These are phyloP conservation scores for Hanseniaspora taiwanica DNA, from an alignment of 805 yeast species.

Conservation along the genomic window DNA sequence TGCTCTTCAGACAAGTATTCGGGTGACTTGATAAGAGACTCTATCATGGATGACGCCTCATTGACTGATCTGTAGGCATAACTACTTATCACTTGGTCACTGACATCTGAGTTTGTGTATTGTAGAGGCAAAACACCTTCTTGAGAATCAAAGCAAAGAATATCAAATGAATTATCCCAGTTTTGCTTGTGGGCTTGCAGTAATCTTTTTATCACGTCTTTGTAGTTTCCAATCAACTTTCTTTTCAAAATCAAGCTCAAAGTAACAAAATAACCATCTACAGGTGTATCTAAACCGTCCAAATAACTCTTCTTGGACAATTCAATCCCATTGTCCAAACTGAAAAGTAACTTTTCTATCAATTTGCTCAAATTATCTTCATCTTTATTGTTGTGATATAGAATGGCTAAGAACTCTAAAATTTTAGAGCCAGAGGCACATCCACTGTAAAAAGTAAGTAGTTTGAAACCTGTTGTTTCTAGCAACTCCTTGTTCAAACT, in stretches of 20 bases:
- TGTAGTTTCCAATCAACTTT: neutral
- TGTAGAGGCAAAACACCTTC: slow-evolving; percentile 47
- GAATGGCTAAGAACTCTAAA: slow-evolving; percentile 35
- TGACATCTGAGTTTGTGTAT: slow-evolving; percentile 25
- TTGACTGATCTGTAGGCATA: slow-evolving; percentile 77
- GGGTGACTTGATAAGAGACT: slow-evolving; percentile 28
- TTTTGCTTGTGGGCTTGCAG: slow-evolving; percentile 14
- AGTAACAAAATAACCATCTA: slow-evolving; percentile 63
- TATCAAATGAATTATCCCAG: slow-evolving; percentile 26
- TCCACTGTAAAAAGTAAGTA: slow-evolving; percentile 37
- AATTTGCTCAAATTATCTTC: slow-evolving; percentile 12
- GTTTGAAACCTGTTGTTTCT: slow-evolving; percentile 19
- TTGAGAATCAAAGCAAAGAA: slow-evolving; percentile 57
- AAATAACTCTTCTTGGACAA: slow-evolving; percentile 26
- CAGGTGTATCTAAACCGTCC: slow-evolving; percentile 35
- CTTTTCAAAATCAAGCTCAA: slow-evolving; percentile 33
- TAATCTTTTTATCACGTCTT: slow-evolving; percentile 4
- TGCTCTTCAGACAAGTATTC: slow-evolving; percentile 10
- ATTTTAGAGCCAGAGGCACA: slow-evolving; percentile 73
- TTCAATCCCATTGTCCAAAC: slow-evolving; percentile 23
- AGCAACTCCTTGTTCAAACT: slow-evolving; percentile 7
- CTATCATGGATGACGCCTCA: slow-evolving; percentile 51
- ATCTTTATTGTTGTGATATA: slow-evolving; percentile 18
- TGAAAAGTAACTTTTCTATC: slow-evolving; percentile 21
- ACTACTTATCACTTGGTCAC: slow-evolving; percentile 39